phyloP scores from a whole-genome alignment of 2,329 filamentous ascomycete species.

The Lecanicillium sp. region DNA sequence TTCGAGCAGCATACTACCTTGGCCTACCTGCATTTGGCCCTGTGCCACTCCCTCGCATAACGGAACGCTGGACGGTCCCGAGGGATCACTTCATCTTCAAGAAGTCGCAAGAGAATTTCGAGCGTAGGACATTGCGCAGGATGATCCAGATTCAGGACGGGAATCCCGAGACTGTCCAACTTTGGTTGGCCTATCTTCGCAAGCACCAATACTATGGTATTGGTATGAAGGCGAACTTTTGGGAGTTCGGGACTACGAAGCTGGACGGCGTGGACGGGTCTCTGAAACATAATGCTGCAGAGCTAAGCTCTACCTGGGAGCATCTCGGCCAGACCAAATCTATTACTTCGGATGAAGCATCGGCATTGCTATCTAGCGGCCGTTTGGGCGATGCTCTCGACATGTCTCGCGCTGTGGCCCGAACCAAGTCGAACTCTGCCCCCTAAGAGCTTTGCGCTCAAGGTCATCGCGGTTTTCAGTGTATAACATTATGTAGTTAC shows the following conservation, averaged over 20 bases:
- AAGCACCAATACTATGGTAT: constrained; percentile 95
- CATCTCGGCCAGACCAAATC: constrained; percentile 49
- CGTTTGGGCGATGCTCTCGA: constrained; percentile 36
- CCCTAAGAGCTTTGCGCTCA: background rate
- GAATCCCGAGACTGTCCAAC: constrained; percentile 77
- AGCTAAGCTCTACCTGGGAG: constrained; percentile 47
- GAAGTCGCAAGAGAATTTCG: constrained; percentile 97
- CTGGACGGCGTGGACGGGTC: constrained; percentile 16
- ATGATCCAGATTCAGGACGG: constrained; percentile 92
- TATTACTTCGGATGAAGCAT: constrained; percentile 47
- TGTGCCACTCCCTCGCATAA: constrained; percentile 76
- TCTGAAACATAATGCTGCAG: constrained; percentile 14
- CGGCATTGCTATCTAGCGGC: constrained; percentile 50
- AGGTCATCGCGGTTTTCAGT: background rate
- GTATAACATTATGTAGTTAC: background rate
- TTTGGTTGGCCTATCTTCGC: constrained; percentile 87
- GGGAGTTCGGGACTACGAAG: constrained; percentile 54
- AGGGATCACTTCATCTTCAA: constrained; percentile 89
- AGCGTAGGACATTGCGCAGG: constrained; percentile 78
- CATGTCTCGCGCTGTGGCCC: constrained; percentile 15
- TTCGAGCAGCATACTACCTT: constrained; percentile 92
- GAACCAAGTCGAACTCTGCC: background rate
- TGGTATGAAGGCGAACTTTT: constrained; percentile 98
- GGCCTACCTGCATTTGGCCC: constrained; percentile 81
- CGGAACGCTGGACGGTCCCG: constrained; percentile 91